Evolutionary conservation across 805 yeast species (phyloP), one percentile per base, ranked within the genome.

Genomic region (Lachancea nothofagi): DNA sequence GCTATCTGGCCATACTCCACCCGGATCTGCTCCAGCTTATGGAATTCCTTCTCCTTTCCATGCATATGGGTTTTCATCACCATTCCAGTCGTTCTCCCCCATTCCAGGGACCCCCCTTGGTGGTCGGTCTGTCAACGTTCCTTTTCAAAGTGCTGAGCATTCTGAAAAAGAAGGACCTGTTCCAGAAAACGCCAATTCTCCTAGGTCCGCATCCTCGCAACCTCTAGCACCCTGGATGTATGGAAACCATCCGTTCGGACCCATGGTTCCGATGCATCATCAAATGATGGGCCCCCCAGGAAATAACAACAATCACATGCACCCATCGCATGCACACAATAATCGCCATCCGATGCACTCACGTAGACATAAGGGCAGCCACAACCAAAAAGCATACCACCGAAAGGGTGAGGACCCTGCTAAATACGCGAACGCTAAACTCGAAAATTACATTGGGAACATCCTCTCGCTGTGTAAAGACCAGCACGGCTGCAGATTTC

Each of bases 401-500:
- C 37, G 41, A 7, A 29, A 33, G 29, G 40, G 38, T 24, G 90
- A 82, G 48, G 90, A 83, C 54, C 83, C 84, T 2, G 65, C 85
- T 5, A 77, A 75, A 55, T 83, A 78, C 50, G 70, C 76, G 29
- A 78, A 81, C 61, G 83, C 88, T 14, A 69, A 74, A 34, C 64
- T 83, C 46, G 77, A 72, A 34, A 88, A 83, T 50, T 83, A 80
- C 55, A 65, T 73, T 13, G 87, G 87, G 33, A 80, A 78, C 42
- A 81, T 90, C 38, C 83, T 77, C 55, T 72, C 84, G 1, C 69
- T 93, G 47, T 89, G 97, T 65, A 86, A 81, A 55, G 98, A 90
- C 59, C 97, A 90, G 65, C 96, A 90, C 58, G 97, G 98, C 7
- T 90, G 97, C 59, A 72, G 98, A 43, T 88, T 84, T 59, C 66